Evolutionary conservation across 805 yeast species (phyloP), one percentile per base, ranked within the genome.

Genomic region (Kodamaea jinghongensis): DNA sequence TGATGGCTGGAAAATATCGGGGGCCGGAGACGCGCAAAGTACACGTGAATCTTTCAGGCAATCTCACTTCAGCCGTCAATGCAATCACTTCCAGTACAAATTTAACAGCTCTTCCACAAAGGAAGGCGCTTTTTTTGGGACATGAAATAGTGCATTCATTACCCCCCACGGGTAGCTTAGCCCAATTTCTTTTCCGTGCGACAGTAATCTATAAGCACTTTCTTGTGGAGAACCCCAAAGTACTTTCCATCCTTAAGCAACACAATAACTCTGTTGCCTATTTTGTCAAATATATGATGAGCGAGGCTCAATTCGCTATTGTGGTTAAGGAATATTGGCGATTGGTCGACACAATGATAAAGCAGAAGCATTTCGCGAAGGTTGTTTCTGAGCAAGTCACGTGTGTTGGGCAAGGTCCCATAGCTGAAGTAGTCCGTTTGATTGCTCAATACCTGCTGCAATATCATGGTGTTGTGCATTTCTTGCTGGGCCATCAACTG

Each of bases 211-310:
- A 78, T 72, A 45, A 75, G 68, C 31, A 66, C 64, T 54, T 78
- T 77, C 54, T 74, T 75, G 49, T 78, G 80, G 42, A 78, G 54
- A 4, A 76, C 63, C 1, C 81, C 81, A 41, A 65, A 65, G 50
- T 67, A 76, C 38, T 60, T 54, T 9, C 80, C 81, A 22, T 70
- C 63, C 36, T 65, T 65, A 10, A 65, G 47, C 17, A 71, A 53
- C 1, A 75, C 71, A 39, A 76, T 67, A 2, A 76, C 74, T 31
- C 81, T 53, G 27, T 66, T 70, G 1, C 83, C 83, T 25, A 78
- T 57, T 47, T 73, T 70, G 31, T 75, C 70, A 52, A 78, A 78
- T 15, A 78, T 59, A 51, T 69, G 58, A 41, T 76, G 74, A 3
- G 76, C 79, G 44, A 77, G 58, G 6, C 76, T 62, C 20, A 77